Percentiles rank a stretch among this genome's conserved stretches.
Evolutionary conservation across 495 filamentous ascomycete genomes (phyloP).

Genomic region (Trichocladium antarcticum): DNA sequence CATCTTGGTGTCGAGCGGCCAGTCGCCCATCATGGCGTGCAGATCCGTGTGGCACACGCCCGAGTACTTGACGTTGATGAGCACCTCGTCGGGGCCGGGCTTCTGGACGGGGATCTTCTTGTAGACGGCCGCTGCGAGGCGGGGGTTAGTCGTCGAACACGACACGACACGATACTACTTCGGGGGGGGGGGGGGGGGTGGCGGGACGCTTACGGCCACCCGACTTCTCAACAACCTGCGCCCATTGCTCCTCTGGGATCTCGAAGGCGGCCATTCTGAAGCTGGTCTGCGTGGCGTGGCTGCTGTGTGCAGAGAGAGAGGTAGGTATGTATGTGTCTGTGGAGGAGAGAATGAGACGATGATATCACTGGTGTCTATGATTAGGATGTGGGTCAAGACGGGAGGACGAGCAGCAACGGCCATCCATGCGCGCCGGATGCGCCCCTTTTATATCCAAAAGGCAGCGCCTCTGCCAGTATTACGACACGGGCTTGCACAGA

Average conservation of each 20-base stretch:
- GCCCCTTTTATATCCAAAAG: background rate
- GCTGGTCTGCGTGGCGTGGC: background rate
- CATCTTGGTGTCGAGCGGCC: constrained; percentile 67
- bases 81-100: constrained; percentile 77
- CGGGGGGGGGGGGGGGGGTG: no score
- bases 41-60: constrained; percentile 90
- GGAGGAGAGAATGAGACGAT: no score
- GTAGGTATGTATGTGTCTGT: background rate
- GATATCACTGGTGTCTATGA: constrained; percentile 3
- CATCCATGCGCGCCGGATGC: background rate
- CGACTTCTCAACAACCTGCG: constrained; percentile 69
- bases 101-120: constrained; percentile 72
- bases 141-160: constrained; percentile 7
- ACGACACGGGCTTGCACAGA: background rate
- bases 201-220: constrained; percentile 60
- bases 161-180: no score
- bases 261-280: constrained; percentile 23
- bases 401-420: background rate
- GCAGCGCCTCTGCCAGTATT: background rate
- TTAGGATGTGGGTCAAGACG: background rate
- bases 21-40: constrained; percentile 79
- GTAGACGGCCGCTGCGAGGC: constrained; percentile 48
- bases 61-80: constrained; percentile 84
- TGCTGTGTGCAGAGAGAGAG: background rate
- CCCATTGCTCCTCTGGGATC: constrained; percentile 72